These are phyloP conservation scores for Oryza meridionalis DNA, from an alignment of 176 grass and related monocot species.

Conservation along the genomic window DNA sequence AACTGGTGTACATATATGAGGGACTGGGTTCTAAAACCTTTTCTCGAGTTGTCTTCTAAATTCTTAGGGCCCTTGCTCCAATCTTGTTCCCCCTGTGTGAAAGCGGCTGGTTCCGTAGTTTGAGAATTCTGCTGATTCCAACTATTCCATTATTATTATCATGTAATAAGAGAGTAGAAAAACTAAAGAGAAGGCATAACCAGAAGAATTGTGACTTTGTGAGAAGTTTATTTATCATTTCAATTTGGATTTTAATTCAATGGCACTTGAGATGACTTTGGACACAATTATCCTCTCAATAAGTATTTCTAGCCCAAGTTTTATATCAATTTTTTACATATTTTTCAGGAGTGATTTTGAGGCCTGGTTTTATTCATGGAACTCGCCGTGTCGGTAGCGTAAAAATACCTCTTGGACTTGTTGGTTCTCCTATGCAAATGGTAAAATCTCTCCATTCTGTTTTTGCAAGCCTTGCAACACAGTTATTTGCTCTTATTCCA, in stretches of 20 bases:
- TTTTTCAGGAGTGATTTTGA: slow-evolving; percentile 68
- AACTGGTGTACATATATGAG: background rate
- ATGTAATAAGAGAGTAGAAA: background rate
- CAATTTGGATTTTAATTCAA: background rate
- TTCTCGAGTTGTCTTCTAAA: background rate
- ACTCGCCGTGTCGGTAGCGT: slow-evolving; percentile 85
- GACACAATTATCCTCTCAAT: background rate
- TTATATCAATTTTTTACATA: background rate
- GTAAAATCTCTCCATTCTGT: slow-evolving; percentile 35
- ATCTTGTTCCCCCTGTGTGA: background rate
- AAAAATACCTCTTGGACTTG: slow-evolving; percentile 82
- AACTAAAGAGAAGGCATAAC: background rate
- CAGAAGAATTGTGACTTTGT: background rate
- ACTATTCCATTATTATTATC: background rate
- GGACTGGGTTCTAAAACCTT: background rate
- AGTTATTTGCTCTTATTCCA: background rate
- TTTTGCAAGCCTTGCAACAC: background rate
- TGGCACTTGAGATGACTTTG: slow-evolving; percentile 16
- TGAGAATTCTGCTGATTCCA: slow-evolving; percentile 11
- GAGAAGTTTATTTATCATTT: background rate
- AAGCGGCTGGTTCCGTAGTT: background rate
- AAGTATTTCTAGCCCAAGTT: slow-evolving; percentile 21
- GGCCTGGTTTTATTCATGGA: slow-evolving; percentile 94
- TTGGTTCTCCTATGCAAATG: slow-evolving; percentile 86
- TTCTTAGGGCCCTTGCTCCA: background rate